A percentile compares a stretch with the other conserved stretches of the same genome.
phyloP scores from a whole-genome alignment of 176 grass and related monocot species.

The Oryza glaberrima region DNA sequence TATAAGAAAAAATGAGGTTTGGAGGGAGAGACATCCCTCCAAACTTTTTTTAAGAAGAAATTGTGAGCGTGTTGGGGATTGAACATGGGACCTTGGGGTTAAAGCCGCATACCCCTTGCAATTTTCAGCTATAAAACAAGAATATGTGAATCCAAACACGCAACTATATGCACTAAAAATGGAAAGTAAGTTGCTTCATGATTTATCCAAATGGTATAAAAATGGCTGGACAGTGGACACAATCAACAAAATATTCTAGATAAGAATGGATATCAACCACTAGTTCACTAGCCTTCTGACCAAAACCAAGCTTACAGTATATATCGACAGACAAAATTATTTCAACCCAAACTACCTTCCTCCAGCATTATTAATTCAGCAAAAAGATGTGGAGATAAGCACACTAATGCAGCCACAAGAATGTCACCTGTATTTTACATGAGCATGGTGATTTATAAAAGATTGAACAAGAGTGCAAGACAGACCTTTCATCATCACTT shows the following conservation, averaged over 20 bases:
- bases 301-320: background rate
- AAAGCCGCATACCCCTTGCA: background rate
- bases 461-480: conserved; percentile 8
- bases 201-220: background rate
- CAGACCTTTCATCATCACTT: conserved; percentile 75
- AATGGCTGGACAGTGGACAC: background rate
- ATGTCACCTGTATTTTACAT: background rate
- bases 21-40: too few species aligned
- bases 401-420: background rate
- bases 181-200: background rate
- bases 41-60: too few species aligned
- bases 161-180: background rate
- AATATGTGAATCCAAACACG: background rate
- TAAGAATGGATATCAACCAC: too few species aligned
- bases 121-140: background rate
- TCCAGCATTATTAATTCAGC: background rate
- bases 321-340: background rate
- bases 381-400: background rate
- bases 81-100: too few species aligned
- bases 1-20: background rate
- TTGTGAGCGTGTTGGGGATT: too few species aligned
- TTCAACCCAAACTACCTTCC: background rate
- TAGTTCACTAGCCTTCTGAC: too few species aligned
- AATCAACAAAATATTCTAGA: background rate
- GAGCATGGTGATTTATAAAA: background rate